Evolutionary conservation across 2,329 filamentous ascomycete genomes (phyloP), one percentile per base, ranked within the genome.

Genomic region (Xylariaceae sp.): DNA sequence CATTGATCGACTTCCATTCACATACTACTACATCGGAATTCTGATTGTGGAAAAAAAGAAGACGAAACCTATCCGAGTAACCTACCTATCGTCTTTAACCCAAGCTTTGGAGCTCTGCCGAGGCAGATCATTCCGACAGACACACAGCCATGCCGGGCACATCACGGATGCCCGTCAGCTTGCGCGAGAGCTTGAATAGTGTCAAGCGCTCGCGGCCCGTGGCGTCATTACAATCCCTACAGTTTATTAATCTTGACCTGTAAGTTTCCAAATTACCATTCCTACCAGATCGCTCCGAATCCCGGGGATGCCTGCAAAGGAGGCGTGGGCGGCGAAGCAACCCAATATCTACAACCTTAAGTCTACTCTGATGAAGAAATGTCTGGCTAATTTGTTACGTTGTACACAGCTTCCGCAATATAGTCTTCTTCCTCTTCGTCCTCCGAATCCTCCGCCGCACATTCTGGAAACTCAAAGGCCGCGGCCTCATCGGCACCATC

Each of bases 341-440:
- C 7, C 27, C 12, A 16, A 32, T 14, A 32, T 16, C 4, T 16
- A 32, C 27, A 12, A 32, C 4, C 7, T 14, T 32, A 14, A 32
- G 12, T 32, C 27, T 14, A 32, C 7, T 32, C 39, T 44, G 37
- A 38, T 44, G 17, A 22, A 23, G 7, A 37, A 17, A 22, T 14
- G 42, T 41, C 5, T 10, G 44, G 23, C 45, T 35, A 40, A 23
- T 41, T 44, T 21, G 43, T 32, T 11, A 12, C 16, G 33, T 34
- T 23, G 7, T 44, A n/a, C 20, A 16, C 54, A 92, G 88, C 49
- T 62, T 95, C 50, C 87, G 88, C 44, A 95, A 96, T 64, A 74
- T 96, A 48, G 74, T 97, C 58, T 95, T 97, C 67, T 76, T 91
- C 62, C 79, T 95, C 57, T 96, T 97, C 70, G 66, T 96, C 49